Percentiles rank a stretch among this genome's conserved stretches.
phyloP scores from a whole-genome alignment of 2,329 filamentous ascomycete genomes.

The Mycosphaerella sp. region DNA sequence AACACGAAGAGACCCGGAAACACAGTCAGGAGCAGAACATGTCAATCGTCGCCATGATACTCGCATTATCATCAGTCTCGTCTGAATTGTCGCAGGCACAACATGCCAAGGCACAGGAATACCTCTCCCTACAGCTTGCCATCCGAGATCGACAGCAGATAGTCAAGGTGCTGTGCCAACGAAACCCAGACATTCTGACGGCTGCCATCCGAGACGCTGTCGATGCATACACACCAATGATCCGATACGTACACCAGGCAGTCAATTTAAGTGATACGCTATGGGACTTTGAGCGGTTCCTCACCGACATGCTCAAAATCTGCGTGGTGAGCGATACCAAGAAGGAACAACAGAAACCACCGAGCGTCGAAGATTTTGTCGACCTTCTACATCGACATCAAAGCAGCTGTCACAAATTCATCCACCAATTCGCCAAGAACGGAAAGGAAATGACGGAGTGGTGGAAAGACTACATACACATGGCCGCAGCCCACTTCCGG shows the following conservation, averaged over 20 bases:
- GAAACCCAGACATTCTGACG: constrained; percentile 67
- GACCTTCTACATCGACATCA: constrained; percentile 60
- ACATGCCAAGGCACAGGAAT: constrained; percentile 61
- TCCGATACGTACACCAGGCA: constrained; percentile 63
- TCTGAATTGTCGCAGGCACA: constrained; percentile 52
- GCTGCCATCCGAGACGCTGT: constrained; percentile 59
- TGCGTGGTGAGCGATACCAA: constrained; percentile 34
- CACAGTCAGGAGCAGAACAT: constrained; percentile 48
- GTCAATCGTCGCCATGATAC: constrained; percentile 63
- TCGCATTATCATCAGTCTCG: constrained; percentile 47
- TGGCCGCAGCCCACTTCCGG: constrained; percentile 53
- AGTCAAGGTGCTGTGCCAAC: constrained; percentile 58
- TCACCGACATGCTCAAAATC: constrained; percentile 63
- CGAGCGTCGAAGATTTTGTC: constrained; percentile 68
- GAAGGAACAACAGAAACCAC: constrained; percentile 33
- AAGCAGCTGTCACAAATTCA: constrained; percentile 59
- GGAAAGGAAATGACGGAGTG: constrained; percentile 59
- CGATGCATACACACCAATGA: constrained; percentile 66
- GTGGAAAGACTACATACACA: constrained; percentile 57
- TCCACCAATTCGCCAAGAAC: constrained; percentile 63
- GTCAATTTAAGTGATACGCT: constrained; percentile 66
- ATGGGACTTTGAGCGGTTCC: constrained; percentile 59
- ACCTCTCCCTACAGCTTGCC: constrained; percentile 63
- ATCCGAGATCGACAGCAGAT: constrained; percentile 69
- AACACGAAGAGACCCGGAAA: constrained; percentile 55